A percentile compares a stretch with the other conserved stretches of the same genome.
phyloP scores from a whole-genome alignment of 345 rosid species.

The Ricinus communis region DNA sequence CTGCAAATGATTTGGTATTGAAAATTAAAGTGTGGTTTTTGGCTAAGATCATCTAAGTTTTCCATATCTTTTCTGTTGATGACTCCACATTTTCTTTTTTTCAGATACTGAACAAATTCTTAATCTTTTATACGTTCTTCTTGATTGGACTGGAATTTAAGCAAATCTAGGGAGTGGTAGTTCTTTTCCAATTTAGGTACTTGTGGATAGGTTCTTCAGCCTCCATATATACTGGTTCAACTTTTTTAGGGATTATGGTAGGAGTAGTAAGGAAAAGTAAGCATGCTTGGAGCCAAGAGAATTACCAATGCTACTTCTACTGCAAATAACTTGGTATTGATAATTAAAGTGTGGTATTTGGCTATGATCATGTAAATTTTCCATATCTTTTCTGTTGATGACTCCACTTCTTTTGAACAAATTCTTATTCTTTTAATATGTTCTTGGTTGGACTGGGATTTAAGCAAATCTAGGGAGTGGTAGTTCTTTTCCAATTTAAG shows the following conservation, averaged over 20 bases:
- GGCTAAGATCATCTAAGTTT: neutral
- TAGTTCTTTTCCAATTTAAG: neutral
- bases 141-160: neutral
- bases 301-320: neutral
- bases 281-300: neutral
- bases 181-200: neutral
- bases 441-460: neutral
- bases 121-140: neutral
- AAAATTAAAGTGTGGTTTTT: neutral
- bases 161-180: neutral
- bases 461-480: neutral
- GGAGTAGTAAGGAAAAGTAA: neutral
- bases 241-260: neutral
- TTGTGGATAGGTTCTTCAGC: neutral
- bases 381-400: neutral
- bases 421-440: neutral
- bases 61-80: neutral
- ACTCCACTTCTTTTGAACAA: neutral
- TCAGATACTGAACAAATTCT: neutral
- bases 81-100: neutral
- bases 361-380: neutral
- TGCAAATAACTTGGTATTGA: neutral
- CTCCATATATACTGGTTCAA: too few species aligned
- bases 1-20: neutral
- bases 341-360: neutral